Base-by-base conservation (phyloP, 306 rosid genomes). In the Inga laurina region DNA sequence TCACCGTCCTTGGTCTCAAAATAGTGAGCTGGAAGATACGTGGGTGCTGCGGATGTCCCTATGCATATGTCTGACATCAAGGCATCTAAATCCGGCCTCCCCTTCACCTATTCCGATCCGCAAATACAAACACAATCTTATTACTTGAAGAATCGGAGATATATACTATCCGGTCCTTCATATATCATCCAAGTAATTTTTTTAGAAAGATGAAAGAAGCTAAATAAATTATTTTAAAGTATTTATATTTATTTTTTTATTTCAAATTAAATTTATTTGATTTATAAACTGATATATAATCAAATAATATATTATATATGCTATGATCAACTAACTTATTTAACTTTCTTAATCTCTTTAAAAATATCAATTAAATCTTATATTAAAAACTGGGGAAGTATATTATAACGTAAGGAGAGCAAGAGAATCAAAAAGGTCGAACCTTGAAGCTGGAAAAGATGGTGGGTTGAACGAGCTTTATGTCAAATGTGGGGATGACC, bases 21-120 rank as follows among this genome's bases (percentile, higher is more conserved):
- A 83, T 71, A 80, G 84, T 92, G 88, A 82, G 97, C 90, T 5
- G 97, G 97, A 59, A 91, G 75, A 82, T 91, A 89, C n/a, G 97
- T 92, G 19, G 97, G 97, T 19, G 97, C 94, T 11, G 97, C 97
- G 0, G 94, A 91, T 14, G 97, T 92, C n/a, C 86, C 79, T 18
- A 90, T 91, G 88, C 94, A 84, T 84, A 92, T 87, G 69, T 92
- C 97, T 4, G 92, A 85, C 16, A 89, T 56, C 22, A 41, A 69
- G 0, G 85, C 93, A 77, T 91, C 76, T 30, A 81, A 12, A 2
- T 15, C 49, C 18, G 87, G 88, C 24, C 80, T 52, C 0, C 79
- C 41, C 76, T 87, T 81, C 59, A 86, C 51, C 97, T 91, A 86
- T 16, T 51, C 16, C 13, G 12, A 10, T 4, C 67, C 37, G 11